Percentiles rank a stretch among this genome's conserved stretches.
phyloP scores from a whole-genome alignment of 176 grass and related monocot species.

The Echinochloa phyllopogon region DNA sequence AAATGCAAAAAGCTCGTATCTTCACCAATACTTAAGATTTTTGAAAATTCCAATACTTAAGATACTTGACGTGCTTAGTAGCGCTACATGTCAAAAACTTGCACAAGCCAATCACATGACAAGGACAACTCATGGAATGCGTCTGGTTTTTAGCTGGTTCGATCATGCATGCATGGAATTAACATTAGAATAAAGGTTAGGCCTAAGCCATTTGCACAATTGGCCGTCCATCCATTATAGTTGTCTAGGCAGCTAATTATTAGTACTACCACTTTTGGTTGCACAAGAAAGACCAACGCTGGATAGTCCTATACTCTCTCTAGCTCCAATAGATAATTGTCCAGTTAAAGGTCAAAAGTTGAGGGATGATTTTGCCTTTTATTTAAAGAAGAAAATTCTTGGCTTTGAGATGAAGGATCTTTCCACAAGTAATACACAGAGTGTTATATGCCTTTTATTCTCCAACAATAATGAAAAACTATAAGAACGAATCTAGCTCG shows the following conservation, averaged over 20 bases:
- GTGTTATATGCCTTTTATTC: neutral
- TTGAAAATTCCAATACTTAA: constrained; percentile 1
- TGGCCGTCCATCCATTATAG: constrained; percentile 33
- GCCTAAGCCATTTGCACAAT: constrained; percentile 44
- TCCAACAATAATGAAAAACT: neutral
- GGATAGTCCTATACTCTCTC: constrained; percentile 7
- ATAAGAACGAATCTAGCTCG: neutral
- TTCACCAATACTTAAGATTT: constrained; percentile 12
- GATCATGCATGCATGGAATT: constrained; percentile 20
- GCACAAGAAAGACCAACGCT: neutral
- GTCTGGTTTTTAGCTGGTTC: neutral
- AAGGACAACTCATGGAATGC: neutral
- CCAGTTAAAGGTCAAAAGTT: neutral
- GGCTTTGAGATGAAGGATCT: neutral
- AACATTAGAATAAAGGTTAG: constrained; percentile 43
- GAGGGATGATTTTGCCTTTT: neutral
- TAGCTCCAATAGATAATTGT: neutral
- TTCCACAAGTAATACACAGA: neutral
- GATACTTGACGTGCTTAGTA: constrained; percentile 12
- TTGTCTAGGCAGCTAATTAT: neutral
- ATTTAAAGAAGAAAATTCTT: constrained; percentile 21
- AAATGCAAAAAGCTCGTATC: neutral
- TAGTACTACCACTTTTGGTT: constrained; percentile 25
- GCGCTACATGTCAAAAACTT: constrained; percentile 32
- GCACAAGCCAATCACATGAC: constrained; percentile 2